Base-by-base conservation (phyloP, 805 yeast genomes). In the Candida endomychidarum region DNA sequence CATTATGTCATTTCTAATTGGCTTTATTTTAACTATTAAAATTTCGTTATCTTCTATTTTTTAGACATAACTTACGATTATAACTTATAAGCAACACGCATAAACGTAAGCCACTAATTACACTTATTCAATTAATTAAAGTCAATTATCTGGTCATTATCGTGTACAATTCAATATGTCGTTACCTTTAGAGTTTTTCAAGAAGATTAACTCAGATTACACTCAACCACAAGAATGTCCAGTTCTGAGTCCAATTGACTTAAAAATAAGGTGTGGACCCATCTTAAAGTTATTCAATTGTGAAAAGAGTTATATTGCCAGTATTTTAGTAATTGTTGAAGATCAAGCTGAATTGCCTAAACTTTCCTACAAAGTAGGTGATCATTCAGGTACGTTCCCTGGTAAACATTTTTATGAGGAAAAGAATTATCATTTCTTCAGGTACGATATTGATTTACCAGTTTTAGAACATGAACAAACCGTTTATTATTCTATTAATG, bases 241-340 rank as follows among this genome's bases (percentile, higher is more conserved):
- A 2, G 43, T 42, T 8, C 50, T 52, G 2, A 56, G 52, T 8
- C 53, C 54, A 11, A 38, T 60, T 23, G 61, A 60, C 6, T 40
- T 70, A n/a, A 71, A 74, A 27, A 66, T 81, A 15, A 64, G 71
- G 36, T 81, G 86, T 56, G 98, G 98, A 2, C 98, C 98, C 0
- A 66, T 82, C 21, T 61, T 90, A 35, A 70, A 93, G 42, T 74
- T 83, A 34, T 63, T 79, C 43, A 89, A 83, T 5, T 77, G 83
- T 34, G 63, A 70, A 31, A 88, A 85, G 47, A 63, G 66, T 3
- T 90, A 88, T 65, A 61, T 89, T 19, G 96, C 83, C 3, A 67
- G 86, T 2, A 66, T 87, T 16, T 48, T 87, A 59, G 56, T 90
- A 19, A 89, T 89, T 2, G 65, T 80, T 14, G 70, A 74, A 46